Base-by-base conservation (phyloP, 2,329 filamentous ascomycete genomes). In the Colletotrichum aenigma region DNA sequence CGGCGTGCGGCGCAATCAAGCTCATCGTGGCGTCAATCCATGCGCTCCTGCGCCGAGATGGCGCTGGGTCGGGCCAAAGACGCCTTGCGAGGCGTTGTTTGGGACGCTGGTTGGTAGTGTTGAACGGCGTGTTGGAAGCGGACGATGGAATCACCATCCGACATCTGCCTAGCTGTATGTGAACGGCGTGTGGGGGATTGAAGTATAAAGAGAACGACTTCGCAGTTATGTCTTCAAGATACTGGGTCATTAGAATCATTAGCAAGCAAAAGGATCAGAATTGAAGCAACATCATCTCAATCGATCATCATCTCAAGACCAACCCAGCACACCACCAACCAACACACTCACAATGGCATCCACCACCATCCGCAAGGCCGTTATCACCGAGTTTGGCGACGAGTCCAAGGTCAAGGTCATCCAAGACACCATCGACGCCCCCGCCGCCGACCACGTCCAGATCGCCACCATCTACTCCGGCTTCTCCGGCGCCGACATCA, bases 401-500 rank as follows among this genome's bases (percentile, higher is more conserved):
- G 79, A 84, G 18, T 83, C 85, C 55, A 82, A 83, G 12, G 81
- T 84, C 32, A 80, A 81, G 76, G 78, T 85, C 58, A 78, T 88
- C 34, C 81, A 78, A 4, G 80, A 81, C 4, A 79, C 83, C 7
- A 84, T 86, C 58, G 70, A 84, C 2, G 80, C 85, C 7, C 88
- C 88, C 24, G 79, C 82, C 15, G 81, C 84, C 10, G 79, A 84
- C 32, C 82, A 90, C 71, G 88, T 89, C 30, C 88, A 88, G 66
- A 82, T 89, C 73, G 84, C 85, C 66, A 85, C 88, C 74, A 79
- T 88, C 70, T 88, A 88, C 80, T 79, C 87, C 4, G 86, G 86
- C 66, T 89, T 90, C 81, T 83, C 84, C 2, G 88, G 88, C 43
- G 80, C 83, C 74, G 88, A 90, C 78, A 84, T 89, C 79, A 85